Base-by-base conservation (phyloP, 2,329 filamentous ascomycete species). In the Exophiala viscosa region DNA sequence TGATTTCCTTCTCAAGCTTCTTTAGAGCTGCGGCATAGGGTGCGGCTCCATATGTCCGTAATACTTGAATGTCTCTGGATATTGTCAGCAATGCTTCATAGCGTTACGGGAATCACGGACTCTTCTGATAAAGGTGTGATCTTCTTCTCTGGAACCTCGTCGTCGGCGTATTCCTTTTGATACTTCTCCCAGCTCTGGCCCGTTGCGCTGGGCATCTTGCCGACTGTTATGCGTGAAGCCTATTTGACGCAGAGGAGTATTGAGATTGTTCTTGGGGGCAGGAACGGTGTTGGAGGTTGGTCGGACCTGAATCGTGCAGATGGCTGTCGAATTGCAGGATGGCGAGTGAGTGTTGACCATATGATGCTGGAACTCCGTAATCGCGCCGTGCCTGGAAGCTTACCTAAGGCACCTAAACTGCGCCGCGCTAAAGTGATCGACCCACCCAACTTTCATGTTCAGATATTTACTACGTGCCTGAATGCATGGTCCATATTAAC, bases 111-210 rank as follows among this genome's bases (percentile, higher is more conserved):
- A 28, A 32, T 14, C 10, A 77, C 87, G 62, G 81, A 96, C 92
- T 97, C 93, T 77, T 97, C 93, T 64, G 91, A 87, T 59, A 99
- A 79, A 62, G 93, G 93, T 55, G 90, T 92, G 70, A 99, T 99
- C 84, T 99, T 99, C 86, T 99, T 99, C 82, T 99, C 93, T 71
- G 95, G 90, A 73, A 91, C 80, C 72, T 97, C 93, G 66, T 99
- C 93, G 69, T 99, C 93, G 69, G 87, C 92, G 69, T 89, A 99
- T 69, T 86, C 91, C 82, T 97, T 96, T 77, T 88, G 83, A 81
- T 96, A 97, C 79, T 97, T 97, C 82, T 99, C 93, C 93, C 93
- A 99, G 82, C 84, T 89, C 73, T 81, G 76, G 71, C 93, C 93
- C 67, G 87, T 95, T 74, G 93, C 92, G 78, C 88, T 92, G 81